Percentiles rank a stretch among this genome's conserved stretches.
phyloP scores from a whole-genome alignment of 768 basidiomycete species.

The Xerocomellus chrysenteron region DNA sequence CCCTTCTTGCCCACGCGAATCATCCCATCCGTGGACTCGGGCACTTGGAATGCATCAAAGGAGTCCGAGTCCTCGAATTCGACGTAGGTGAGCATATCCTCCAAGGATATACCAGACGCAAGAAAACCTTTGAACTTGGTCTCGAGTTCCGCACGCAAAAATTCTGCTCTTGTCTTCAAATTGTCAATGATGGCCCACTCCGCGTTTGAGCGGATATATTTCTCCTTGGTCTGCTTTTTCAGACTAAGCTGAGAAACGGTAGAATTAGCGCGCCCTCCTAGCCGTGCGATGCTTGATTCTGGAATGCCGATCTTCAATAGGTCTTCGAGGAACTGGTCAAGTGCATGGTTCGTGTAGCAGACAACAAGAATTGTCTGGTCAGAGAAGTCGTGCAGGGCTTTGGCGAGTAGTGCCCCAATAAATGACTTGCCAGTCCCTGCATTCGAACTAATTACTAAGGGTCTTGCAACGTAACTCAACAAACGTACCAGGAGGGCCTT shows the following conservation, averaged over 20 bases:
- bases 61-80: constrained; percentile 52
- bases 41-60: constrained; percentile 46
- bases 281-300: constrained; percentile 44
- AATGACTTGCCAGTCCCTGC: constrained; percentile 74
- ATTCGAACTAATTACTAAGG: not conserved
- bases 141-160: constrained; percentile 23
- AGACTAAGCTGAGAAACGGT: constrained; percentile 48
- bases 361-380: constrained; percentile 56
- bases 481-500: constrained; percentile 66
- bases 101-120: constrained; percentile 12
- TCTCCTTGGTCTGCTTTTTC: constrained; percentile 35
- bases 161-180: constrained; percentile 26
- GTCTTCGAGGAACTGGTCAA: constrained; percentile 66
- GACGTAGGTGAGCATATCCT: constrained; percentile 43
- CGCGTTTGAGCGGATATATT: constrained; percentile 22
- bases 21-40: constrained; percentile 46
- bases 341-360: constrained; percentile 72
- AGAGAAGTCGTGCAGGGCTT: constrained; percentile 50
- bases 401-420: constrained; percentile 64
- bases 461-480: not conserved
- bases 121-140: constrained; percentile 30
- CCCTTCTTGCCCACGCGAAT: constrained; percentile 42
- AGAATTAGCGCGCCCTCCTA: constrained; percentile 53
- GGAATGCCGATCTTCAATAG: constrained; percentile 63
- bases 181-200: constrained; percentile 46